Evolutionary conservation across 805 yeast genomes (phyloP).

Genomic region (Kuraishia cidri): DNA sequence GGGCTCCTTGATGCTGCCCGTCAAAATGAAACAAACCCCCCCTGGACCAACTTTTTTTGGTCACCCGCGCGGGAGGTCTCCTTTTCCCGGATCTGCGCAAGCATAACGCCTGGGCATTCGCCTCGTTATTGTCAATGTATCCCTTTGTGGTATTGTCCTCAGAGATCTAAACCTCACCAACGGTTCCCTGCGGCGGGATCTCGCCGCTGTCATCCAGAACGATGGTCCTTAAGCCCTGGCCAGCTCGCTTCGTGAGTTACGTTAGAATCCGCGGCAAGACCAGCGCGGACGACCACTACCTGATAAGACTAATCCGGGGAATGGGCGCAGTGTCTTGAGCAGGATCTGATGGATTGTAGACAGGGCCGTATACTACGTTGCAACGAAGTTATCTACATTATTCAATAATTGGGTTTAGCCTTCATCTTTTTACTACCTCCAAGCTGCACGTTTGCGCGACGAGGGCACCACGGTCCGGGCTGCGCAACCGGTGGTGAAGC

Average conservation of each 20-base stretch:
- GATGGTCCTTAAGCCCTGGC: conserved; percentile 61
- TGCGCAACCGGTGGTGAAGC: too few species aligned
- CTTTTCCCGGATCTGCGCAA: conserved; percentile 16
- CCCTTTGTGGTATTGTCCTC: conserved; percentile 69
- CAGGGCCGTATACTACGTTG: conserved; percentile 71
- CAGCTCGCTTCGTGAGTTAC: conserved; percentile 58
- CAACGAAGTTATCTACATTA: too few species aligned
- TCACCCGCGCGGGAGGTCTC: conserved; percentile 76
- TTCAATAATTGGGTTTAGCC: too few species aligned
- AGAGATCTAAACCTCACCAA: conserved; percentile 62
- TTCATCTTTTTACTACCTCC: too few species aligned
- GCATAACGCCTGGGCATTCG: conserved; percentile 60
- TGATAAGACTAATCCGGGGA: conserved; percentile 54
- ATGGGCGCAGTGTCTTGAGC: conserved; percentile 34
- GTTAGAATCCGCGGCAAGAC: conserved; percentile 39
- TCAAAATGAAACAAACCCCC: conserved; percentile 48
- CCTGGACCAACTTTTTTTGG: conserved; percentile 51
- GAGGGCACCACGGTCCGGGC: too few species aligned
- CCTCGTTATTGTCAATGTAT: conserved; percentile 62
- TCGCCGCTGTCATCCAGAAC: conserved; percentile 43
- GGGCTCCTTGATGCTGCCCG: conserved; percentile 67
- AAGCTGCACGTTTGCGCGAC: too few species aligned
- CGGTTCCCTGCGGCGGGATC: conserved; percentile 35
- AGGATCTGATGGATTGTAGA: conserved; percentile 70
- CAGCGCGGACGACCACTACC: conserved; percentile 66